Base-by-base conservation (phyloP, 306 rosid genomes). In the Corylus heterophylla region DNA sequence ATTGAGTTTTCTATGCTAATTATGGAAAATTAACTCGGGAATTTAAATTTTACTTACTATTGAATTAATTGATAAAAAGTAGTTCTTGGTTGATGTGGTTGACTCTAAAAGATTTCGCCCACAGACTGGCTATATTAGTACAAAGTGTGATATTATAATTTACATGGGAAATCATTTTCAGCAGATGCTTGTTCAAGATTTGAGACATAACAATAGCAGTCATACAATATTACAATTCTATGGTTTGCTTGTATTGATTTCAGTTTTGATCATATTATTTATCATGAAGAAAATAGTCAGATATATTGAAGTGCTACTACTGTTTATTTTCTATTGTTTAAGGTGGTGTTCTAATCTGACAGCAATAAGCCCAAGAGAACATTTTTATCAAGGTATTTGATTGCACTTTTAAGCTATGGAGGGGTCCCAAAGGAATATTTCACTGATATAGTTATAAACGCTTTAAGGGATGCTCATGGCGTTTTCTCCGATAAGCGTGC, bases 371-470 rank as follows among this genome's bases (percentile, higher is more conserved):
- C 90, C 3, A 86, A 85, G 66, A 87, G 75, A 79, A 5, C 92
- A 12, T 86, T 50, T 69, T 83, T 94, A 61, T 90, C 94, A 0
- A 87, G 71, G 87, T 0, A 73, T 76, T 87, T 94, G 56, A 88
- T 90, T 61, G 89, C 91, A 70, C 94, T 92, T 75, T 79, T 94
- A 56, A 88, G 88, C 85, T 85, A 87, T 77, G 98, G 98, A 80
- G 97, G 98, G 47, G 97, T 94, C 45, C 94, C 91, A 31, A 80
- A 87, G 56, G 88, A 89, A 18, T 90, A 82, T 79, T 94, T 94
- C 87, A 75, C 80, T 87, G 81, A 82, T 52, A 20, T 84, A 79
- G 92, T 94, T 31, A 11, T 10, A 70, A 79, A 68, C 51, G 87
- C 89, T 59, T 75, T 94, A 69, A 79, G 68, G 59, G 91, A 92